A percentile compares a stretch with the other conserved stretches of the same genome.
These are phyloP conservation scores for Cryptomeria japonica DNA, from an alignment of 75 land plant species.

Conservation along the genomic window DNA sequence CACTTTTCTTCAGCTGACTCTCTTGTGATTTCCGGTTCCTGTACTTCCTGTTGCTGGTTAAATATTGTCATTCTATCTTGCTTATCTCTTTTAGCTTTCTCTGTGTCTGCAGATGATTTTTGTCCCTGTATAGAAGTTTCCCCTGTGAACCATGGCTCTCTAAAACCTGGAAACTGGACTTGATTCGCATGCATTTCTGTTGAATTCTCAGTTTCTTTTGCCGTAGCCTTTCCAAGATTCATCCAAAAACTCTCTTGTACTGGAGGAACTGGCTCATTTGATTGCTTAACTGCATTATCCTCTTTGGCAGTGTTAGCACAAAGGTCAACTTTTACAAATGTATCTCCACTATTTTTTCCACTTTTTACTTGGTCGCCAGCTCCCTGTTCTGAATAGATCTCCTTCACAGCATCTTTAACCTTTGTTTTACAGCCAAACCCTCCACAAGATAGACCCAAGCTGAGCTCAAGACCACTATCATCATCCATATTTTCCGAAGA, in stretches of 20 bases:
- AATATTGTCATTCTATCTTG: neutral
- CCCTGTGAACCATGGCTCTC: slow-evolving; percentile 10
- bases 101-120: slow-evolving; percentile 21
- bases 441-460: slow-evolving; percentile 64
- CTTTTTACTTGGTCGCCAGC: slow-evolving; percentile 18
- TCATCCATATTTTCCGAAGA: slow-evolving; percentile 44
- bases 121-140: slow-evolving; percentile 1
- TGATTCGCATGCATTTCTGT: slow-evolving; percentile 12
- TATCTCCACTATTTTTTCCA: slow-evolving; percentile 11
- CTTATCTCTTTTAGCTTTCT: slow-evolving; percentile 24
- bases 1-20: slow-evolving; percentile 18
- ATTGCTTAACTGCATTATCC: slow-evolving; percentile 15
- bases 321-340: slow-evolving; percentile 33
- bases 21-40: neutral
- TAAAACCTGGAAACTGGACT: slow-evolving; percentile 6
- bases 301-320: slow-evolving; percentile 19
- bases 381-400: slow-evolving; percentile 30
- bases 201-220: slow-evolving; percentile 19
- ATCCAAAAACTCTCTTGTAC: slow-evolving; percentile 36
- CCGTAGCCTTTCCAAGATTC: slow-evolving; percentile 17
- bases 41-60: slow-evolving; percentile 2
- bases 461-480: slow-evolving; percentile 65
- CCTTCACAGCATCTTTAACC: slow-evolving; percentile 22
- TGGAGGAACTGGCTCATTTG: slow-evolving; percentile 15
- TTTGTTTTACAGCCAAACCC: slow-evolving; percentile 43